A percentile compares a stretch with the other conserved stretches of the same genome.
Evolutionary conservation across 2,329 filamentous ascomycete genomes (phyloP).

Genomic region (Beauveria varroae): DNA sequence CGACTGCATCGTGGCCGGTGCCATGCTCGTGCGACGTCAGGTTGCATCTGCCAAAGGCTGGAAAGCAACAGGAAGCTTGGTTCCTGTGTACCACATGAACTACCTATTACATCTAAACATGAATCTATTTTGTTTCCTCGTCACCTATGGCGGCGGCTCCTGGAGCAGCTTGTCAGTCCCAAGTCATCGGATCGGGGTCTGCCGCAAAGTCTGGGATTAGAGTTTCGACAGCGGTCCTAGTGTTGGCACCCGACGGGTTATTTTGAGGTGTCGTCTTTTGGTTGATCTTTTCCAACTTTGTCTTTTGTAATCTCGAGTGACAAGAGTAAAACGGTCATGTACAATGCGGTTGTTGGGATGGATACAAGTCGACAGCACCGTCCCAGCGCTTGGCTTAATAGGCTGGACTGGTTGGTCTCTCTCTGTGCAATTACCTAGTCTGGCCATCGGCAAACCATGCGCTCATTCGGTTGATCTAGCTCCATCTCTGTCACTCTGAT

Average conservation of each 20-base stretch:
- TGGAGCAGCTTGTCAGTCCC: neutral
- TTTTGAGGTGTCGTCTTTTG: neutral
- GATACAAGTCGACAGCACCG: neutral
- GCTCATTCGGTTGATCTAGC: conserved; percentile 23
- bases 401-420: conserved; percentile 16
- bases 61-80: neutral
- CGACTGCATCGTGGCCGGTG: neutral
- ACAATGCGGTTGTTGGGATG: neutral
- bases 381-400: neutral
- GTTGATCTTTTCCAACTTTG: neutral
- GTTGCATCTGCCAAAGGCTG: neutral
- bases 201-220: neutral
- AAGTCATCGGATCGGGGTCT: neutral
- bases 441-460: conserved; percentile 25
- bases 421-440: conserved; percentile 30
- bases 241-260: neutral
- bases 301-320: neutral
- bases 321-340: neutral
- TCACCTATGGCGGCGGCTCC: neutral
- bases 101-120: neutral
- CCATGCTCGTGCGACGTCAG: neutral
- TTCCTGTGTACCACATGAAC: neutral
- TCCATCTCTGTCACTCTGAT: conserved; percentile 13
- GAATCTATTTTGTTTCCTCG: neutral
- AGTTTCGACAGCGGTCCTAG: neutral